Base-by-base conservation (phyloP, 768 basidiomycete species). In the Mycena haematopus region DNA sequence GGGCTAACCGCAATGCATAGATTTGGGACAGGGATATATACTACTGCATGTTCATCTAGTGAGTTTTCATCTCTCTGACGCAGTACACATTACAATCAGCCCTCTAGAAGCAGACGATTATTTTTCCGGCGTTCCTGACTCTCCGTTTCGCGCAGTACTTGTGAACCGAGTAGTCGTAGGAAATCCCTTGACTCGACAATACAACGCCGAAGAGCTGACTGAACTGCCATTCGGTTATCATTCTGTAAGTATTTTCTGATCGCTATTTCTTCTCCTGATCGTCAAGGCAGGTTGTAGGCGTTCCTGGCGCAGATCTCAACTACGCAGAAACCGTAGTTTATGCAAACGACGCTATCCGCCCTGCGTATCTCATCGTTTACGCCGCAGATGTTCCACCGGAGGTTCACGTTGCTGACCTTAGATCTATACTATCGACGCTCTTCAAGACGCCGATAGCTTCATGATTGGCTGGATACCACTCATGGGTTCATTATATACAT, bases 271-370 rank as follows among this genome's bases (percentile, higher is more conserved):
- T n/a, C n/a, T 36, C 45, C 21, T 40, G 27, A 31, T 36, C 38
- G 42, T 6, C 29, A 50, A 22, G 21, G 9, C 59, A 89, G 87
- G 78, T 89, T 22, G 74, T 84, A 9, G 88, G 88, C 3, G 79
- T 84, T 63, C 88, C 87, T n/a, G 88, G 88, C 1, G 75, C 73
- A 40, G 85, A 87, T 69, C 74, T 89, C 52, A 89, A 89, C 69
- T 89, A 88, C 60, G 86, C 86, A 71, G 88, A 89, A 71, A 88
- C 85, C 4, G 86, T 89, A 11, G 86, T 87, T 15, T 89, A 89
- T 66, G 69, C 77, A 46, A 88, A 88, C 68, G 86, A 88, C 65
- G 87, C 88, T 29, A 83, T 88, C 66, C 82, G 86, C 9, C 88
- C 88, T n/a, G 86, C 86, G 0, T 90, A 83, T 73, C 76, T 89